Base-by-base conservation (phyloP, 2,329 filamentous ascomycete species). In the Ascosphaera aggregata region DNA sequence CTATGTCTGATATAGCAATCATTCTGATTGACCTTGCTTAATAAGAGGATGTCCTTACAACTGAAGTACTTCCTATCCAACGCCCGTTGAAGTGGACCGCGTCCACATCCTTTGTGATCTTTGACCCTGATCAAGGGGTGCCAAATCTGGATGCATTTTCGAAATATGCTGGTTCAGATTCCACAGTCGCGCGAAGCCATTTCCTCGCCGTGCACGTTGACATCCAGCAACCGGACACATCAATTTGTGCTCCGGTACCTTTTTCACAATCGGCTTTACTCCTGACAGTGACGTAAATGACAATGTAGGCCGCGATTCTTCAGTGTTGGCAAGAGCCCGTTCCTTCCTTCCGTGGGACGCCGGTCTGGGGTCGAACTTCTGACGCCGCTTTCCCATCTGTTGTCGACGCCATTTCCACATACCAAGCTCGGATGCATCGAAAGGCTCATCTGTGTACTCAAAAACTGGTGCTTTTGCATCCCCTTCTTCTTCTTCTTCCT, bases 81-180 rank as follows among this genome's bases (percentile, higher is more conserved):
- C n/a, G n/a, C n/a, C n/a, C n/a, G n/a, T n/a, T n/a, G n/a, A n/a
- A n/a, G n/a, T n/a, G n/a, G n/a, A n/a, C n/a, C n/a, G n/a, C n/a
- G n/a, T n/a, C n/a, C n/a, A n/a, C n/a, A n/a, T 27, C 22, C 22
- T 27, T 27, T 27, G 22, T 27, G 22, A 7, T 27, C 22, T 27
- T 5, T 27, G 5, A 5, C 11, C 22, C 22, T 5, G 11, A 27
- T 5, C 11, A 7, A 7, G 22, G 11, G 11, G 22, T 5, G 5
- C 34, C 34, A 41, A 7, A 36, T 39, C 39, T 7, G 48, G 47
- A 44, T 58, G 55, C 36, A 52, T 46, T 7, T 44, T 50, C 42
- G 51, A 51, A 40, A 58, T 36, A 44, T 58, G 55, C 20, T 51
- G 44, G 41, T 55, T 55, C 17, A 57, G 45, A 43, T 58, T 58